phyloP scores from a whole-genome alignment of 176 grass and related monocot genomes.

The Oryza punctata region DNA sequence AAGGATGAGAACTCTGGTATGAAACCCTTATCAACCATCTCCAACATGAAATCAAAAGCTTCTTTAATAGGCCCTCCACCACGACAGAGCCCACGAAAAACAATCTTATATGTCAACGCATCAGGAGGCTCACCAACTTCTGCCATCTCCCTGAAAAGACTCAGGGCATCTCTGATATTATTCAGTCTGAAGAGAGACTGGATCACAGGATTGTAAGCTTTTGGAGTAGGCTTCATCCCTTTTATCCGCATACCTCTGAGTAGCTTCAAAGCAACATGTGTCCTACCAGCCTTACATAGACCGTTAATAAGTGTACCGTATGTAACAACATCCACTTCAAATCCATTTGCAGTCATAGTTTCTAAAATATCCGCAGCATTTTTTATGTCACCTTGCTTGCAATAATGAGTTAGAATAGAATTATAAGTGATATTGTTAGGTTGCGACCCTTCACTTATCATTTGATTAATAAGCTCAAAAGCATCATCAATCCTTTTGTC shows the following conservation, averaged over 20 bases:
- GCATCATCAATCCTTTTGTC: conserved; percentile 72
- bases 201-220: conserved; percentile 81
- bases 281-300: conserved; percentile 84
- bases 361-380: conserved; percentile 77
- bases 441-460: conserved; percentile 69
- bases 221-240: conserved; percentile 74
- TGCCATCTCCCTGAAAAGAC: conserved; percentile 85
- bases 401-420: conserved; percentile 88
- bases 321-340: conserved; percentile 76
- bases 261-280: conserved; percentile 79
- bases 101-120: conserved; percentile 78
- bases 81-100: conserved; percentile 73
- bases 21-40: conserved; percentile 74
- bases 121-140: conserved; percentile 74
- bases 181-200: conserved; percentile 69
- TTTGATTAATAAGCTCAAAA: conserved; percentile 72
- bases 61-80: conserved; percentile 81
- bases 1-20: conserved; percentile 84
- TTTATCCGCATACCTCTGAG: conserved; percentile 75
- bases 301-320: conserved; percentile 82
- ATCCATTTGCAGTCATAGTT: conserved; percentile 81
- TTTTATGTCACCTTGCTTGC: conserved; percentile 82
- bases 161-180: conserved; percentile 63
- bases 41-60: conserved; percentile 83
- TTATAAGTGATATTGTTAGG: conserved; percentile 89